phyloP scores from a whole-genome alignment of 306 rosid genomes.

The Citrullus mucosospermus region DNA sequence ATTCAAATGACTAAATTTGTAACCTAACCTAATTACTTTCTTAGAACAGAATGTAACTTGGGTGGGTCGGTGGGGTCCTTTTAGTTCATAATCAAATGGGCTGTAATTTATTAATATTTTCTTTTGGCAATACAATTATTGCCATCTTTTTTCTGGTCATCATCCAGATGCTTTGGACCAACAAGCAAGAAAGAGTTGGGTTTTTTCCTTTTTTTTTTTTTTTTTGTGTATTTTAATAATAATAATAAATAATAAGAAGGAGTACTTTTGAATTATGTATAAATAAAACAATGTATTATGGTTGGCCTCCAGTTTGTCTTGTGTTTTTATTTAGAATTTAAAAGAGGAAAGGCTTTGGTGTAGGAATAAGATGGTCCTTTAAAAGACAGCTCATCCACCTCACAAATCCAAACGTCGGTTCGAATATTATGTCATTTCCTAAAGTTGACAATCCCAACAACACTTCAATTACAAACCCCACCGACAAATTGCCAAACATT shows the following conservation, averaged over 20 bases:
- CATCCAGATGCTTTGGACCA: slow-evolving; percentile 6
- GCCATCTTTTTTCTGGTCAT: neutral
- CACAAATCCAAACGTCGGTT: slow-evolving; percentile 1
- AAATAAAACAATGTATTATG: neutral
- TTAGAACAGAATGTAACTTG: no score
- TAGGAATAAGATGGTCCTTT: neutral
- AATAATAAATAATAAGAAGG: neutral
- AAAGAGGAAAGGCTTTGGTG: neutral
- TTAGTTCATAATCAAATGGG: no score
- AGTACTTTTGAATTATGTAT: neutral
- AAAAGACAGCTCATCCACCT: slow-evolving; percentile 3
- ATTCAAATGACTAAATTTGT: no score
- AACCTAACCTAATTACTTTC: no score
- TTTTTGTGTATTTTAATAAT: neutral
- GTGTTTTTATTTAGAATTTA: neutral
- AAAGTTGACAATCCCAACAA: neutral
- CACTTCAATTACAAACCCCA: neutral
- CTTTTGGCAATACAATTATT: neutral
- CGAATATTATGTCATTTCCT: neutral
- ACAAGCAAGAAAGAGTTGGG: neutral
- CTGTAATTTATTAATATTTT: neutral
- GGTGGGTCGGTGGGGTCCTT: no score
- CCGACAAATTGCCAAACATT: neutral
- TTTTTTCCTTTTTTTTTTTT: neutral
- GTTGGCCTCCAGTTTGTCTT: neutral